Evolutionary conservation across 2,329 filamentous ascomycete genomes (phyloP), one percentile per base, ranked within the genome.

Genomic region (Ceratocystis destructans): DNA sequence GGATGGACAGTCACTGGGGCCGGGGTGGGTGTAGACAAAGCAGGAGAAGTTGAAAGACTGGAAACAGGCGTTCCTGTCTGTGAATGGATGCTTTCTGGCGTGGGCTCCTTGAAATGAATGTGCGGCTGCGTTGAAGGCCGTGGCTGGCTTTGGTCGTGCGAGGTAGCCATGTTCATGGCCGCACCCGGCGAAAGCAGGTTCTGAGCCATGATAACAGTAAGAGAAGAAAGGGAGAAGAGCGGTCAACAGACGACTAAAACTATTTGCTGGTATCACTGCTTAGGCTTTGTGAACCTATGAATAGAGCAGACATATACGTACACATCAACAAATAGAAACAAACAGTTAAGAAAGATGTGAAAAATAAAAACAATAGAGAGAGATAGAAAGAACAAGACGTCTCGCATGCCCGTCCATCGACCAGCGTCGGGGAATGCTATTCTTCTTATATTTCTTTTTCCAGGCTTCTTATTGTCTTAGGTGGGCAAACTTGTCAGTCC

Each of bases 401-500:
- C 37, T n/a, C n/a, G 5, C 20, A 22, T 20, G 46, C 46, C 6
- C 17, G 2, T 4, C 20, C 46, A 6, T 20, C 2, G 12, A 8
- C 20, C 48, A 10, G 20, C 48, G 53, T 17, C 28, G 25, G 53
- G 53, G 28, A 57, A 57, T 57, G 53, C 15, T 7, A 6, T 17
- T 57, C 28, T 33, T 57, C 53, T 57, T 57, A 57, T 57, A 25
- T 41, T 41, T n/a, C 53, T 57, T 33, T 17, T 12, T 12, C 53
- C 28, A 8, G 53, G 53, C 22, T 57, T 57, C 25, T 57, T 15
- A 4, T 12, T 57, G 53, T 57, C 53, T 57, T 33, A n/a, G 53
- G 4, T 31, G 53, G 53, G 53, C 53, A 57, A 57, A 57, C 53
- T 33, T 57, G 53, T 33, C 53, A 57, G 53, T 57, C 53, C 53